A percentile compares a stretch with the other conserved stretches of the same genome.
These are phyloP conservation scores for Epichloe amarillans DNA, from an alignment of 2,329 filamentous ascomycete species.

Conservation along the genomic window DNA sequence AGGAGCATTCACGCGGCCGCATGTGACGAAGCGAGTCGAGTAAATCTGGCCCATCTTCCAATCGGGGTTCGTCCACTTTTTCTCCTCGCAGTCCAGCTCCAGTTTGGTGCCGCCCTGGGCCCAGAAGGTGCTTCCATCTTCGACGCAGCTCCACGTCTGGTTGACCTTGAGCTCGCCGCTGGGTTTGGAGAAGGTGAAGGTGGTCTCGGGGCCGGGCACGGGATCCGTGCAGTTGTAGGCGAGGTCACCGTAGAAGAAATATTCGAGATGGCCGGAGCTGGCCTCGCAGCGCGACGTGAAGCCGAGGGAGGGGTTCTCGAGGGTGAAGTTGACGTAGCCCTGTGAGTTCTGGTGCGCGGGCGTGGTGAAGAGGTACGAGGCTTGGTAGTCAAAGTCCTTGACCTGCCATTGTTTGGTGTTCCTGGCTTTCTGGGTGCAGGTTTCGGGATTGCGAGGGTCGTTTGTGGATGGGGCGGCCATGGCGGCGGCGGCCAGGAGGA, in stretches of 20 bases:
- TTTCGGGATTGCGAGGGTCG: constrained; percentile 1
- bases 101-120: constrained; percentile 15
- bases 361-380: constrained; percentile 34
- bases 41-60: constrained; percentile 20
- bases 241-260: constrained; percentile 37
- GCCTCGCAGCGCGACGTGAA: constrained; percentile 26
- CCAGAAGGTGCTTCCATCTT: constrained; percentile 21
- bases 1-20: constrained; percentile 13
- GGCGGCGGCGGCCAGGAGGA: constrained; percentile 14
- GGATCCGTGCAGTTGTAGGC: constrained; percentile 29
- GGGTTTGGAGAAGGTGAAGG: constrained; percentile 30
- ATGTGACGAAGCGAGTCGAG: constrained; percentile 17
- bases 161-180: constrained; percentile 26
- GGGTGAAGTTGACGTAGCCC: constrained; percentile 34
- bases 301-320: constrained; percentile 31
- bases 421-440: constrained; percentile 12
- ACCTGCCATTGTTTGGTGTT: constrained; percentile 24
- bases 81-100: constrained; percentile 17
- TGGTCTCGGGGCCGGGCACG: constrained; percentile 15
- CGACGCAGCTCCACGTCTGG: constrained; percentile 35
- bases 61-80: constrained; percentile 15
- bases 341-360: constrained; percentile 37
- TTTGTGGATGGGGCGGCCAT: constrained; percentile 11
- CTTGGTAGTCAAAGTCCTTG: constrained; percentile 32
- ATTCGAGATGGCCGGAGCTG: constrained; percentile 26